Evolutionary conservation across 371 early-diverging fungal species (phyloP).

Genomic region (Mortierella sp.): DNA sequence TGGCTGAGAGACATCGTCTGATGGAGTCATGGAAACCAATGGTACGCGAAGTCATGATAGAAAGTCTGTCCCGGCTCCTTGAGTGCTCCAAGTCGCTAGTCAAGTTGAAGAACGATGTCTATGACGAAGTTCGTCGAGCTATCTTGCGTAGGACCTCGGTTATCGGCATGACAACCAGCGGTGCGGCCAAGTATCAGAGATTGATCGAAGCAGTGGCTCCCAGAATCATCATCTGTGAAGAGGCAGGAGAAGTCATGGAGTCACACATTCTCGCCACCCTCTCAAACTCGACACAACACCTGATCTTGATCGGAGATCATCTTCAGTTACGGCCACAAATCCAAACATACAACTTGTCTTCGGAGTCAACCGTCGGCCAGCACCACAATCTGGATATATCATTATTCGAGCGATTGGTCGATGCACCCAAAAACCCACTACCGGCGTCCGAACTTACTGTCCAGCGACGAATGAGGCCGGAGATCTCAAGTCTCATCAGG

Average conservation of each 20-base stretch:
- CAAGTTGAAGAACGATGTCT: constrained; percentile 34
- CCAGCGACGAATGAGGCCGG: constrained; percentile 81
- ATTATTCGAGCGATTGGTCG: constrained; percentile 75
- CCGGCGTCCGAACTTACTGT: constrained; percentile 67
- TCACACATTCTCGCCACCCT: constrained; percentile 72
- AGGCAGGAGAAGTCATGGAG: constrained; percentile 83
- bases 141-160: constrained; percentile 46
- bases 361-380: constrained; percentile 40
- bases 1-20: constrained; percentile 46
- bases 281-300: constrained; percentile 66
- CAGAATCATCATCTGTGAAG: constrained; percentile 73
- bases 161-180: constrained; percentile 63
- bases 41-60: constrained; percentile 25
- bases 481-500: constrained; percentile 68
- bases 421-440: constrained; percentile 27
- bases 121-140: constrained; percentile 43
- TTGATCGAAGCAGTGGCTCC: constrained; percentile 62
- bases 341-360: constrained; percentile 50
- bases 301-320: constrained; percentile 81
- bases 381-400: constrained; percentile 69
- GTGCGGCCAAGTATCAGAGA: constrained; percentile 64
- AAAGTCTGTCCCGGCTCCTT: constrained; percentile 14
- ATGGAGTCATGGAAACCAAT: constrained; percentile 49
- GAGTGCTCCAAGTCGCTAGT: constrained; percentile 15
- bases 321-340: constrained; percentile 69